Evolutionary conservation across 495 filamentous ascomycete genomes (phyloP), one percentile per base, ranked within the genome.

Genomic region (Tetracladium marchalianum): DNA sequence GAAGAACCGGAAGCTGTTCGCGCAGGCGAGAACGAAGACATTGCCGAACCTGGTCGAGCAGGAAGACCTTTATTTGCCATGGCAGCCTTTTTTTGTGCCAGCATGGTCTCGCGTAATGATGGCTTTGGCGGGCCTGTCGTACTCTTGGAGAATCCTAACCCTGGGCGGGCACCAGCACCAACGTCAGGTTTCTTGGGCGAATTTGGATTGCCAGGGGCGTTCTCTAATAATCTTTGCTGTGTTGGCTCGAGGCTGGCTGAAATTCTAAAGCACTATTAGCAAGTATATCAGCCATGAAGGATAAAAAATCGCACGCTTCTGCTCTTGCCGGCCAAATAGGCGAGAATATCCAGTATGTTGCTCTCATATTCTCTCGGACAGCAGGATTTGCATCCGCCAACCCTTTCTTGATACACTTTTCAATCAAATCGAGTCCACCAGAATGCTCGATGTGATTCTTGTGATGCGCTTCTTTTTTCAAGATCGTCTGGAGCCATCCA

Each of bases 371-470:
- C 62, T 93, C 85, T 51, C 90, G 75, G 31, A 96, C 90, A 31
- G 74, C 80, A 2, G 89, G 87, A 57, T 95, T 95, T 6, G 90
- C 73, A 64, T 98, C 92, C 5, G 70, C 72, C 1, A 98, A 70
- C 11, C 90, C 82, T 54, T 86, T 92, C 62, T 82, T 88, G 56
- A 98, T 75, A 51, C 80, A 85, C 59, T 94, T 93, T 34, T 94
- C 88, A 10, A 94, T 75, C 31, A 86, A 47, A 33, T 93, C 87
- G 11, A 94, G 54, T 3, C 86, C 82, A 16, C 87, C 88, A 22
- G 78, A 72, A 59, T 92, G 87, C 55, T 96, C 90, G 40, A 95
- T 69, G 9, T 86, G 77, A 41, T 66, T 75, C 62, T 87, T 94
- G 56, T 94, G 81, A 52, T 82, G 76, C 3, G 78, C 64, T 59